Percentiles rank a stretch among this genome's conserved stretches.
These are phyloP conservation scores for Simmondsia chinensis DNA, from an alignment of 148 eudicot species.

Conservation along the genomic window DNA sequence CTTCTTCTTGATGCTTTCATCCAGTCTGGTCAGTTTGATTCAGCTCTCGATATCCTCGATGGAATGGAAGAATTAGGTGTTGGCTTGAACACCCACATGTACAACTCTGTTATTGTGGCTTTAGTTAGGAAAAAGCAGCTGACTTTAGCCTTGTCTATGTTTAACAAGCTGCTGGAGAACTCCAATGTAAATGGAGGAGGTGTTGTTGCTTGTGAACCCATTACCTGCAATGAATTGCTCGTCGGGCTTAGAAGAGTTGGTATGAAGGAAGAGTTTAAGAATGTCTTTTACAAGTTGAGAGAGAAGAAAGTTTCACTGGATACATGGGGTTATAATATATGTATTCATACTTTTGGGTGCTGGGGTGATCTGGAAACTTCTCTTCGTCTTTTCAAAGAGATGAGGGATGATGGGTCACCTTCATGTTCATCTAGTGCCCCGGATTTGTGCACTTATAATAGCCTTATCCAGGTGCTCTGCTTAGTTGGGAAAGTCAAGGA, in stretches of 20 bases:
- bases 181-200: constrained; percentile 10
- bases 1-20: constrained; percentile 60
- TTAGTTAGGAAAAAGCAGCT: constrained; percentile 44
- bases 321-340: constrained; percentile 69
- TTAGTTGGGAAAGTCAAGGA: constrained; percentile 57
- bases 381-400: constrained; percentile 56
- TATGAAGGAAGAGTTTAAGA: constrained; percentile 49
- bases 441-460: constrained; percentile 82
- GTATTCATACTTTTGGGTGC: no score
- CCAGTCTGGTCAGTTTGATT: constrained; percentile 48
- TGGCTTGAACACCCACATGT: constrained; percentile 30
- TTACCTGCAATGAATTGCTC: constrained; percentile 75
- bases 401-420: constrained; percentile 46
- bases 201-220: constrained; percentile 26
- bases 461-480: constrained; percentile 72
- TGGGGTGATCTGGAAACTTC: no score
- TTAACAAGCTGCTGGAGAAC: constrained; percentile 37
- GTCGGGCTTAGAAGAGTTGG: constrained; percentile 58
- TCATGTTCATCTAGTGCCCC: constrained; percentile 26
- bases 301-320: constrained; percentile 40
- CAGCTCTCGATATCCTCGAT: constrained; percentile 53
- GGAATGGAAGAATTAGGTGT: constrained; percentile 36
- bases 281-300: constrained; percentile 35
- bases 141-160: constrained; percentile 42
- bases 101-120: constrained; percentile 53